Evolutionary conservation across 306 rosid genomes (phyloP).

Genomic region (Sicyos baderoa): DNA sequence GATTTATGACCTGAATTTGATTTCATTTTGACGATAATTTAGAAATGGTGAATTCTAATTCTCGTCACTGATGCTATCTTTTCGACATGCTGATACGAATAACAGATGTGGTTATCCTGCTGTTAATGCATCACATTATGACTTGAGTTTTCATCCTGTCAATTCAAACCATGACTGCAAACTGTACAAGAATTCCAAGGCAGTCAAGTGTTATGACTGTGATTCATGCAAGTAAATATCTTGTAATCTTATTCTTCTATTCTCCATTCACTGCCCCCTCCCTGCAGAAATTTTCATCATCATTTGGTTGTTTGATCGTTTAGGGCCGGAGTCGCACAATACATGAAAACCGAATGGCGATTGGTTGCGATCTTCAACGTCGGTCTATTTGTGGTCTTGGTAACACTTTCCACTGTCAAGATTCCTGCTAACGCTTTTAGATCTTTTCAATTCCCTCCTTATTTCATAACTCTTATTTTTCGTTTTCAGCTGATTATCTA

Average conservation of each 20-base stretch:
- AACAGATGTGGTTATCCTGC: constrained; percentile 83
- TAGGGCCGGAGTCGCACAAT: constrained; percentile 98
- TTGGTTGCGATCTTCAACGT: constrained; percentile 78
- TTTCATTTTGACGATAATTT: neutral
- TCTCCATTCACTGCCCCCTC: neutral
- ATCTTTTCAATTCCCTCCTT: neutral
- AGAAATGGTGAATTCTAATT: neutral
- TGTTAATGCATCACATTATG: constrained; percentile 82
- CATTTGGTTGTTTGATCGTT: constrained; percentile 20
- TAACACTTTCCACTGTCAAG: constrained; percentile 14
- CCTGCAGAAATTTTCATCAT: constrained; percentile 13
- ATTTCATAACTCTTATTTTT: neutral
- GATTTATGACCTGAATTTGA: neutral
- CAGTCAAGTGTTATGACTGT: constrained; percentile 75
- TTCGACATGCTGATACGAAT: neutral
- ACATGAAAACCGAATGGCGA: constrained; percentile 96
- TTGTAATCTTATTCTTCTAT: neutral
- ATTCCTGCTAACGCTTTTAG: neutral
- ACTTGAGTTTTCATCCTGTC: constrained; percentile 76
- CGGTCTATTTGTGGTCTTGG: constrained; percentile 62
- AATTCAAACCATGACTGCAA: constrained; percentile 73
- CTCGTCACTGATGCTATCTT: neutral
- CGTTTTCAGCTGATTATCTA: constrained; percentile 14
- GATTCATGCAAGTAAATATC: constrained; percentile 84
- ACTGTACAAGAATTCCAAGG: constrained; percentile 63